Percentiles rank a stretch among this genome's conserved stretches.
These are phyloP conservation scores for Cymodocea nodosa DNA, from an alignment of 116 monocot species.

Conservation along the genomic window DNA sequence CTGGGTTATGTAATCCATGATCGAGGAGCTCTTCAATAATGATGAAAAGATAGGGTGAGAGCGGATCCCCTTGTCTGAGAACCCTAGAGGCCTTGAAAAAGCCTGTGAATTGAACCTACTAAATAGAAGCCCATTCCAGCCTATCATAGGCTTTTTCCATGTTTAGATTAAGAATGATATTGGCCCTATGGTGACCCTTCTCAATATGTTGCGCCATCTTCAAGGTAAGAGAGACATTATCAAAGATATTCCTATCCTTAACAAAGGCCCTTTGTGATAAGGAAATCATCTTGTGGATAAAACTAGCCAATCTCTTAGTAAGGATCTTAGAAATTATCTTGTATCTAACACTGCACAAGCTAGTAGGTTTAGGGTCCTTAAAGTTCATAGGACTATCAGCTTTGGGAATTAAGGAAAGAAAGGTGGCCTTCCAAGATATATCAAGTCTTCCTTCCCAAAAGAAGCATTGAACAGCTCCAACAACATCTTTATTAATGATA, in stretches of 20 bases:
- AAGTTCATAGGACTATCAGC: not conserved
- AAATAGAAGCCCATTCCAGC: not conserved
- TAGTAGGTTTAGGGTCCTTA: not conserved
- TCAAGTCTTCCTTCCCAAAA: no score
- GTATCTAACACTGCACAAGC: not conserved
- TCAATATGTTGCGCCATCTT: not conserved
- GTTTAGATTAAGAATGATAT: not conserved
- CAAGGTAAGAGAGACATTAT: not conserved
- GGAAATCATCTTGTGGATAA: not conserved
- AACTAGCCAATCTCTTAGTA: not conserved
- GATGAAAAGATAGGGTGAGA: not conserved
- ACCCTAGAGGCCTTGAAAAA: not conserved
- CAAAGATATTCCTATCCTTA: not conserved
- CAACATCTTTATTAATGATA: no score
- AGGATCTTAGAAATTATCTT: not conserved
- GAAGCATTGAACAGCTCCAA: no score
- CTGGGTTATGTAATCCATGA: no score
- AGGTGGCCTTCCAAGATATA: no score
- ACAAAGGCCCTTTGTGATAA: not conserved
- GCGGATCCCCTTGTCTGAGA: not conserved
- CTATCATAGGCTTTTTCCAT: not conserved
- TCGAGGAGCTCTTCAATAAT: not conserved
- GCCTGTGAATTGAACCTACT: not conserved
- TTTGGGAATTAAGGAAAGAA: not conserved
- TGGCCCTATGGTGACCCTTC: not conserved